Evolutionary conservation across 2,329 filamentous ascomycete genomes (phyloP), one percentile per base, ranked within the genome.

Genomic region (Lachnellula cervina): DNA sequence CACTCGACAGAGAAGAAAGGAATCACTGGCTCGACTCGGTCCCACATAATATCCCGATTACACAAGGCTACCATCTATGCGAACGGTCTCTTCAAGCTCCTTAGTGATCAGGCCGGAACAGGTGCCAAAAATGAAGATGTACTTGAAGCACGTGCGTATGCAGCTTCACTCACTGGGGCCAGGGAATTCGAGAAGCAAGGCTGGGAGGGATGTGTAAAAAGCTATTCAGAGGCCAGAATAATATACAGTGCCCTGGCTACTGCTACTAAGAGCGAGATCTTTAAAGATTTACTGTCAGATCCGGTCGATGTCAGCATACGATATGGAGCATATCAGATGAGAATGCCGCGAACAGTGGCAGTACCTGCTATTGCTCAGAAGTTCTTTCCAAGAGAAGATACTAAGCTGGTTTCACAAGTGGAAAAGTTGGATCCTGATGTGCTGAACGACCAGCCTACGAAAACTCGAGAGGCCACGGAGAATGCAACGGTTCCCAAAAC

Each of bases 281-380:
- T 90, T 77, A 91, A 89, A 69, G 93, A 97, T 59, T 79, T 97
- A 23, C 76, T 99, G 55, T 84, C 87, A 48, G 86, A 89, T 65
- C 95, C 89, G 4, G 86, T 96, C 59, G 94, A 99, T 69, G 92
- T 92, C 2, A 96, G 91, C 59, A 89, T 99, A 66, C 87, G 93
- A 60, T 97, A 95, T 71, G 92, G 92, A 37, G 91, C 94, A 17
- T 97, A 97, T 71, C 91, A 96, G 72, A 80, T 91, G 69, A 88
- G 93, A 70, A 82, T 96, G 34, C 89, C 93, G 0, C 85, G 94
- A 44, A 96, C 91, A 2, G 82, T 91, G 52, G 86, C 92, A 2
- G 86, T 96, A 49, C 80, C 87, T 0, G 82, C 84, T 7, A 88
- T 97, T 61, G 88, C 90, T 2, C 85, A 86, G 64, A 86, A 88